A percentile compares a stretch with the other conserved stretches of the same genome.
phyloP scores from a whole-genome alignment of 805 yeast species.

The Clavispora asparagi region DNA sequence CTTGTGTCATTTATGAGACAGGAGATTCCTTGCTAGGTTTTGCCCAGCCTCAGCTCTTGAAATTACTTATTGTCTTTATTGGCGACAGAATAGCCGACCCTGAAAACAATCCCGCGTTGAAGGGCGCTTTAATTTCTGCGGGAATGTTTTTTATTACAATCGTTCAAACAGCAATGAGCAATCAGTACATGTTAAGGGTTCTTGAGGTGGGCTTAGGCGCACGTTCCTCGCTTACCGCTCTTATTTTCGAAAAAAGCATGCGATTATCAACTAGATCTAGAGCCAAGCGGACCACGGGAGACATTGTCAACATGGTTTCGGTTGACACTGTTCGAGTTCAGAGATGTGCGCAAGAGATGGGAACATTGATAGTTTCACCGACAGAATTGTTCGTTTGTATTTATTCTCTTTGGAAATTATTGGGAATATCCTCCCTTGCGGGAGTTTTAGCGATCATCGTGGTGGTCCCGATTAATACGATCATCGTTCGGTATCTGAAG shows the following conservation, averaged over 20 bases:
- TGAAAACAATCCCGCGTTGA: slow-evolving; percentile 8
- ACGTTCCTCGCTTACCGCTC: slow-evolving; percentile 18
- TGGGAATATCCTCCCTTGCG: slow-evolving; percentile 19
- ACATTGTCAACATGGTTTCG: slow-evolving; percentile 20
- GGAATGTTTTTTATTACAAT: slow-evolving; percentile 58
- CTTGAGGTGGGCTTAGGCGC: slow-evolving; percentile 49
- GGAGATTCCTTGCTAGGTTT: slow-evolving; percentile 33
- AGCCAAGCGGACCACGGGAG: slow-evolving; percentile 17
- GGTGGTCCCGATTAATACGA: slow-evolving; percentile 16
- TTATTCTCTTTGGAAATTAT: slow-evolving; percentile 17
- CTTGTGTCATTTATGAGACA: slow-evolving; percentile 21
- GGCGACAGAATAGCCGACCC: slow-evolving; percentile 27
- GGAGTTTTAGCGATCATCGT: slow-evolving; percentile 15
- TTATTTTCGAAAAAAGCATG: slow-evolving; percentile 19
- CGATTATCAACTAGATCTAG: slow-evolving; percentile 15
- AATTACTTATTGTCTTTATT: slow-evolving; percentile 58
- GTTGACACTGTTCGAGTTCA: slow-evolving; percentile 21
- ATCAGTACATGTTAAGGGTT: slow-evolving; percentile 60
- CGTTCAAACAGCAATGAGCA: slow-evolving; percentile 55
- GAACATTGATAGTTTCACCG: slow-evolving; percentile 13
- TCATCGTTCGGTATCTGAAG: slow-evolving; percentile 13
- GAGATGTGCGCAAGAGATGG: slow-evolving; percentile 14
- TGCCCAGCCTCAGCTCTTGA: slow-evolving; percentile 80
- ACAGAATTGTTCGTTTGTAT: slow-evolving; percentile 15
- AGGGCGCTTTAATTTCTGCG: slow-evolving; percentile 13